A percentile compares a stretch with the other conserved stretches of the same genome.
These are phyloP conservation scores for Pythium phragmiticola DNA, from an alignment of 352 stramenopile genomes.

Conservation along the genomic window DNA sequence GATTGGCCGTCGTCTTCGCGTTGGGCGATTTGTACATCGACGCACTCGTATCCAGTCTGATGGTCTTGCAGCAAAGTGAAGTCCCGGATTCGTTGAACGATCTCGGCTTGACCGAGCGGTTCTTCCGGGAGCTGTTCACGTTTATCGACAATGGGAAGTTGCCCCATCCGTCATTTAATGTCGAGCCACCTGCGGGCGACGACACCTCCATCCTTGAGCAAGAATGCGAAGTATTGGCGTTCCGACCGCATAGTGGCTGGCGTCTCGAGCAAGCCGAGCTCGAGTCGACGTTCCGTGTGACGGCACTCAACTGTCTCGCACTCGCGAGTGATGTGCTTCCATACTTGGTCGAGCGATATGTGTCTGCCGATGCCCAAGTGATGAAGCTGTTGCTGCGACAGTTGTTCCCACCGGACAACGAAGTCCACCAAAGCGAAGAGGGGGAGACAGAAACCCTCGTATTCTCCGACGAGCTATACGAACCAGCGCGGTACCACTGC, in stretches of 20 bases:
- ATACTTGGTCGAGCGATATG: constrained; percentile 52
- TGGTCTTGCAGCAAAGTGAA: constrained; percentile 58
- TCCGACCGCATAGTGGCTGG: constrained; percentile 64
- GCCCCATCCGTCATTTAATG: constrained; percentile 13
- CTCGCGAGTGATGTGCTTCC: constrained; percentile 57
- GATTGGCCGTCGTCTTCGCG: constrained; percentile 58
- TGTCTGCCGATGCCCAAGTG: constrained; percentile 48
- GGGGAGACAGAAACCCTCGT: constrained; percentile 39
- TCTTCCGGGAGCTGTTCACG: constrained; percentile 71
- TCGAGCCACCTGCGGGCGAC: background rate
- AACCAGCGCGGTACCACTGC: constrained; percentile 60
- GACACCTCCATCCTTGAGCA: constrained; percentile 15
- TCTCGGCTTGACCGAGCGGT: constrained; percentile 59
- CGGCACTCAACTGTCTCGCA: constrained; percentile 62
- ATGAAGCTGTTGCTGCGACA: constrained; percentile 78
- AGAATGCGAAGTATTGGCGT: constrained; percentile 24
- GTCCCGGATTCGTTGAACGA: constrained; percentile 38
- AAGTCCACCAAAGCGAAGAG: constrained; percentile 68
- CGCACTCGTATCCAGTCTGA: constrained; percentile 68
- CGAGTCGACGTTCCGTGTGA: constrained; percentile 55
- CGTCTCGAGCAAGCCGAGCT: constrained; percentile 42
- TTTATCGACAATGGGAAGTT: constrained; percentile 78
- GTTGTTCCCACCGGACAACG: constrained; percentile 73
- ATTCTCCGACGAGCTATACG: constrained; percentile 59
- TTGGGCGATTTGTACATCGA: constrained; percentile 75